Evolutionary conservation across 257 asterid species (phyloP), one percentile per base, ranked within the genome.

Genomic region (Echites panduratus): DNA sequence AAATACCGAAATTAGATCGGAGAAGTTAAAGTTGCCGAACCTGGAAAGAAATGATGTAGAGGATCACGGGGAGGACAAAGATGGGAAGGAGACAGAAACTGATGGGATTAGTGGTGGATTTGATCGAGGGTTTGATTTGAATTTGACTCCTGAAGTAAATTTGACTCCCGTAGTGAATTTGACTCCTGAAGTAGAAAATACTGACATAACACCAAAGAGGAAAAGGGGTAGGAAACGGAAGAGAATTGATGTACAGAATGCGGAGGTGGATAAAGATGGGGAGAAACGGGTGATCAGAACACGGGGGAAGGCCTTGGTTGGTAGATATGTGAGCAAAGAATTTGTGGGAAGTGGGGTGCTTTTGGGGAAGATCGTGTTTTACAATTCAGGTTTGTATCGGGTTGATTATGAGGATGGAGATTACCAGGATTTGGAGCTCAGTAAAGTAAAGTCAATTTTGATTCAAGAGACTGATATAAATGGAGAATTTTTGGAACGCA

Each of bases 341-440:
- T 88, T 92, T 68, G 77, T 58, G 61, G 96, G 89, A 20, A 84
- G 79, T 73, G 90, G 94, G 68, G 52, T 83, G 62, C 85, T 79
- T 71, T 75, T 92, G 73, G 98, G 98, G 48, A 90, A 87, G 82
- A 71, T 92, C 62, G 70, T 81, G 35, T 80, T 47, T 26, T 84
- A 86, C 73, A 85, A 80, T 71, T 69, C 89, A 3, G 96, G 97
- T 20, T 70, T 87, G 79, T 92, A 92, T 73, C 82, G 90, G 82
- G 79, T 92, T 44, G 82, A 76, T 22, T 92, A 88, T 57, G 98
- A 92, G 73, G 94, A 87, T 79, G 96, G 92, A 64, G 94, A 87
- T 80, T 85, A 81, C 19, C 96, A 92, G 83, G 96, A 88, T 84
- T 83, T 92, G 82, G 87, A 82, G 54, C 75, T 81, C 62, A 70